Conservation (phyloP, 352 stramenopile genomes). For the Phytophthora vignae region DNA sequence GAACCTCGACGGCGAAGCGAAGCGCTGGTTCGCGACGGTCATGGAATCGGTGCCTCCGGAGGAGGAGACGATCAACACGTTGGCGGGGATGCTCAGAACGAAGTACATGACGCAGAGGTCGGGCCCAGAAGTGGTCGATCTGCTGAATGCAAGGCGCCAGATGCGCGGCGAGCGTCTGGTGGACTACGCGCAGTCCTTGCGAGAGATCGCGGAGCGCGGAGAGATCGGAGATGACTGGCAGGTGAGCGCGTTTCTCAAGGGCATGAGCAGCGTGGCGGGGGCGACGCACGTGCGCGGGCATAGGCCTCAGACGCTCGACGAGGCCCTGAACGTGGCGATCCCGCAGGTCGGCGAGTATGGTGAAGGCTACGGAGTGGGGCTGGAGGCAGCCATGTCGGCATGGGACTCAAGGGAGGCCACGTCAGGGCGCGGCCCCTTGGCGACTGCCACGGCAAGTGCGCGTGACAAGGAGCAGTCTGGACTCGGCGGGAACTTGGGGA, state of each 20-base stretch:
- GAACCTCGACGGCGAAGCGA: neutral
- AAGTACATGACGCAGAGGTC: neutral
- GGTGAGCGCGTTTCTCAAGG: conserved; percentile 1
- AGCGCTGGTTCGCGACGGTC: neutral
- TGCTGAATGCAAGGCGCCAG: neutral
- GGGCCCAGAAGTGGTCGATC: neutral
- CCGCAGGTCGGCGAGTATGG: neutral
- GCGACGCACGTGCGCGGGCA: conserved; percentile 3
- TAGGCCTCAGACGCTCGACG: neutral
- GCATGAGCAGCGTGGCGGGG: neutral
- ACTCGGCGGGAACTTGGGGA: neutral
- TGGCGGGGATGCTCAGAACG: neutral
- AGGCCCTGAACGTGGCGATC: neutral
- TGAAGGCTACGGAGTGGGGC: neutral
- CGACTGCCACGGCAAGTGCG: neutral
- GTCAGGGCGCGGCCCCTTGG: neutral
- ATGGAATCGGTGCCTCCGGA: neutral
- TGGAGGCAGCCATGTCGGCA: neutral
- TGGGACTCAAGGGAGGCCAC: neutral
- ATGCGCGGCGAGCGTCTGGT: conserved; percentile 1
- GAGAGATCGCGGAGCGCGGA: neutral
- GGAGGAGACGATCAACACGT: neutral
- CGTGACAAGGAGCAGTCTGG: neutral
- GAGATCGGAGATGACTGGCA: conserved; percentile 1
- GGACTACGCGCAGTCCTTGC: neutral